Conservation (phyloP, 345 rosid genomes). For the Odontarrhena argentea region DNA sequence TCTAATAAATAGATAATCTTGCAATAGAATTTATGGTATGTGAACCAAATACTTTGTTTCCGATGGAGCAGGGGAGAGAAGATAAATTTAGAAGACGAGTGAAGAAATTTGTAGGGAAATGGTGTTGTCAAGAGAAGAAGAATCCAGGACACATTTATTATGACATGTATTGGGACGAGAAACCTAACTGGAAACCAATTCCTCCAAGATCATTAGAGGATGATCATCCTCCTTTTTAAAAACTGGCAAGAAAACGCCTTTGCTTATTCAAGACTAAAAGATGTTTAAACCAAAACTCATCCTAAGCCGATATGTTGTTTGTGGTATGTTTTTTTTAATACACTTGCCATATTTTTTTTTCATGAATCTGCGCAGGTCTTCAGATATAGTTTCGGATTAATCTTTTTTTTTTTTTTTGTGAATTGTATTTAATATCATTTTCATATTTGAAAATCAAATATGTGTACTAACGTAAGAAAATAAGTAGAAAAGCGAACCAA, state of each 20-base stretch:
- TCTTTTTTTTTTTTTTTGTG: no score
- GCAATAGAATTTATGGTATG: background rate
- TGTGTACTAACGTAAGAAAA: background rate
- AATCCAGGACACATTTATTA: slow-evolving; percentile 71
- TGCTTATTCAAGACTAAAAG: background rate
- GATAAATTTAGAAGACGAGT: slow-evolving; percentile 65
- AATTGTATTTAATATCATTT: no score
- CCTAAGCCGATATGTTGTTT: no score
- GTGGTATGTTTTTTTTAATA: no score
- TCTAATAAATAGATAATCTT: background rate
- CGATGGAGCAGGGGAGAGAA: slow-evolving; percentile 47
- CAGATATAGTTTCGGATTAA: no score
- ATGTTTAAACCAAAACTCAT: no score
- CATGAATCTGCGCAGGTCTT: no score
- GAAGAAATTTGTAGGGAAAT: slow-evolving; percentile 69
- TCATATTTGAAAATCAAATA: no score
- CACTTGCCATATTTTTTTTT: no score
- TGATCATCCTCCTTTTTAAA: slow-evolving; percentile 53
- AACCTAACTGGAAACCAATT: slow-evolving; percentile 69
- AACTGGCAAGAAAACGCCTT: background rate
- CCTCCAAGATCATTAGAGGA: slow-evolving; percentile 61
- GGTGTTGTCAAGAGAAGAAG: slow-evolving; percentile 73
- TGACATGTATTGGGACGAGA: slow-evolving; percentile 89
- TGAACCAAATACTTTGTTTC: background rate
- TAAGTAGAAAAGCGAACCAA: background rate